Evolutionary conservation across 768 basidiomycete genomes (phyloP).

Genomic region (Mycena galericulata): DNA sequence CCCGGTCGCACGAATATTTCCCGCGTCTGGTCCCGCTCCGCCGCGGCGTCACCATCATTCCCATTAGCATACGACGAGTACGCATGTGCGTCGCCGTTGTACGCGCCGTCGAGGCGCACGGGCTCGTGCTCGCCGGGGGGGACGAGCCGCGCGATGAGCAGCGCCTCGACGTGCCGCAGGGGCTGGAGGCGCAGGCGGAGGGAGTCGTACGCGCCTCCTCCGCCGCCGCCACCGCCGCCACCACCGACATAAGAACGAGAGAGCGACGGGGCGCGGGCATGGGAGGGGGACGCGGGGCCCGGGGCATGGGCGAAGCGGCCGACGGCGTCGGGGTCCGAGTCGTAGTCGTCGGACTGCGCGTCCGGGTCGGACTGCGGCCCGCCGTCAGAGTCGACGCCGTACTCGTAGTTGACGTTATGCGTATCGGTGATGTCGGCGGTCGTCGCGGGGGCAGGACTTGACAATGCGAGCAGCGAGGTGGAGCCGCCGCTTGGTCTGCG

Average conservation of each 20-base stretch:
- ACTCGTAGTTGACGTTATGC: slow-evolving; percentile 32
- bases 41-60: not conserved
- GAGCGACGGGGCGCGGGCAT: slow-evolving; percentile 30
- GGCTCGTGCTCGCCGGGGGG: slow-evolving; percentile 75
- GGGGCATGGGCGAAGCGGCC: not conserved
- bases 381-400: slow-evolving; percentile 42
- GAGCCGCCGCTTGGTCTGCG: no score
- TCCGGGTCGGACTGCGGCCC: no score
- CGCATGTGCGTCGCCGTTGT: not conserved
- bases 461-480: no score
- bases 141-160: slow-evolving; percentile 77
- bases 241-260: not conserved
- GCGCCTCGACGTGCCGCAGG: slow-evolving; percentile 75
- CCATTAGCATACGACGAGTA: not conserved
- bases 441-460: slow-evolving; percentile 41
- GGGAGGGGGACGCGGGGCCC: slow-evolving; percentile 40
- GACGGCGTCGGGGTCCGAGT: not conserved
- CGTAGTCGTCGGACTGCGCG: no score
- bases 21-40: not conserved
- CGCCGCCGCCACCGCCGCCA: no score
- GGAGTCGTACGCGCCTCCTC: slow-evolving; percentile 1
- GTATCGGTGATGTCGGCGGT: slow-evolving; percentile 17
- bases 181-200: slow-evolving; percentile 57
- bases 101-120: slow-evolving; percentile 44
- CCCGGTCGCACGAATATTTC: slow-evolving; percentile 77